A percentile compares a stretch with the other conserved stretches of the same genome.
Conservation (phyloP, 805 yeast species). For the Metschnikowia santaceciliae region DNA sequence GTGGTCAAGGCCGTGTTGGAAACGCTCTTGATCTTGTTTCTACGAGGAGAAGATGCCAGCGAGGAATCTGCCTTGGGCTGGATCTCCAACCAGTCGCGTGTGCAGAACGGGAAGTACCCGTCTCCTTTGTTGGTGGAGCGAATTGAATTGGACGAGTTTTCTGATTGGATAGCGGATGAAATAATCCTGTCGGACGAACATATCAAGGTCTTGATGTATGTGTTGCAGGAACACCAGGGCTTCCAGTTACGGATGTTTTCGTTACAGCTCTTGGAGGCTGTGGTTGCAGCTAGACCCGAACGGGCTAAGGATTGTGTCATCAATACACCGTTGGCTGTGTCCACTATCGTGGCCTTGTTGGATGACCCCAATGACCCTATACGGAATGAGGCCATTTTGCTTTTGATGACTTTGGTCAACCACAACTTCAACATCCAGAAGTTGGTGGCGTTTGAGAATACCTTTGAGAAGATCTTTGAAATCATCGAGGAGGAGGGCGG, state of each 20-base stretch:
- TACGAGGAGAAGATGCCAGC: constrained; percentile 58
- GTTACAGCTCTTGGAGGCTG: constrained; percentile 78
- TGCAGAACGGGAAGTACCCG: constrained; percentile 74
- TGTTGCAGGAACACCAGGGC: constrained; percentile 51
- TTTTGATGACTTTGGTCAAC: constrained; percentile 79
- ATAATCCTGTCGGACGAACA: constrained; percentile 53
- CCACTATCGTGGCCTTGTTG: constrained; percentile 61
- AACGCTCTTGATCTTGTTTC: constrained; percentile 76
- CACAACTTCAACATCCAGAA: constrained; percentile 86
- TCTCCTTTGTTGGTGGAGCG: constrained; percentile 62
- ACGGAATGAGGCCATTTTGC: constrained; percentile 78
- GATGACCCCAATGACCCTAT: constrained; percentile 65
- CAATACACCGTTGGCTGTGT: constrained; percentile 72
- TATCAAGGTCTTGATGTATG: constrained; percentile 30
- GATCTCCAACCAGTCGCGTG: constrained; percentile 71
- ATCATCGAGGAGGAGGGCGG: constrained; percentile 88
- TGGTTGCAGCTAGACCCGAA: constrained; percentile 69
- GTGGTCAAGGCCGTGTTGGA: constrained; percentile 79
- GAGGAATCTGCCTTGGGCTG: constrained; percentile 65
- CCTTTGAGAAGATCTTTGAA: constrained; percentile 77
- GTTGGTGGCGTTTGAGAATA: constrained; percentile 89
- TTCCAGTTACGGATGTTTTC: constrained; percentile 80
- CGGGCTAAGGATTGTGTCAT: constrained; percentile 72
- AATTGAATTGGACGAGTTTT: constrained; percentile 71
- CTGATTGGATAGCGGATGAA: constrained; percentile 94